Evolutionary conservation across 352 stramenopile genomes (phyloP), one percentile per base, ranked within the genome.

Genomic region (Pythium utonaiense): DNA sequence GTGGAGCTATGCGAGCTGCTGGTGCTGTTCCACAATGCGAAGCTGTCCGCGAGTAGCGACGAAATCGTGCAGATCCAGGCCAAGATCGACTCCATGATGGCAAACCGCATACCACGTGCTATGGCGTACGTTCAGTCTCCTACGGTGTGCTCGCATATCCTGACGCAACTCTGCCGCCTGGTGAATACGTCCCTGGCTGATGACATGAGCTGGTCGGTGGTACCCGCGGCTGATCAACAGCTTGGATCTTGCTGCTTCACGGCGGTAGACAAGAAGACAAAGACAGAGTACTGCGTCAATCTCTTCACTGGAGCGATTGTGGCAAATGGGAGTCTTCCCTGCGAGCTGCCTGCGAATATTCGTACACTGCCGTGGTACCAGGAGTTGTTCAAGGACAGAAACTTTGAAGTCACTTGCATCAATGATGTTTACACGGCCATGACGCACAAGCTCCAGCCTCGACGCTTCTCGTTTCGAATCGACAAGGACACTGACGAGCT

Each of bases 341-440:
- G 69, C 17, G 70, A 74, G 3, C 53, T 90, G 3, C 75, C 78
- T n/a, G 5, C 13, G 0, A 27, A 53, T 0, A 84, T 90, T 56
- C 74, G 74, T 8, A 0, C 56, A 0, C 50, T 75, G 12, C 3
- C 64, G 17, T 44, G 49, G 16, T 90, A 84, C 45, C 28, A 45
- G 9, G 41, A 51, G n/a, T 34, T 88, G 3, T 90, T 90, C 62
- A 64, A 70, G 3, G 44, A 54, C 0, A 55, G 65, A 30, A 77
- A 90, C 22, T 88, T 88, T 48, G 76, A 87, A 61, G 76, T 87
- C 1, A 67, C 62, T 9, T 63, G 44, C 30, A 28, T 30, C 0
- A 68, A 69, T 44, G 66, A 66, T 13, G 60, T 77, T 16, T 76
- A 60, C 31, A 36, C 78, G 13, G 62, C 57, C 36, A 83, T 75